phyloP scores from a whole-genome alignment of 768 basidiomycete species.

The Grammothele lineata region DNA sequence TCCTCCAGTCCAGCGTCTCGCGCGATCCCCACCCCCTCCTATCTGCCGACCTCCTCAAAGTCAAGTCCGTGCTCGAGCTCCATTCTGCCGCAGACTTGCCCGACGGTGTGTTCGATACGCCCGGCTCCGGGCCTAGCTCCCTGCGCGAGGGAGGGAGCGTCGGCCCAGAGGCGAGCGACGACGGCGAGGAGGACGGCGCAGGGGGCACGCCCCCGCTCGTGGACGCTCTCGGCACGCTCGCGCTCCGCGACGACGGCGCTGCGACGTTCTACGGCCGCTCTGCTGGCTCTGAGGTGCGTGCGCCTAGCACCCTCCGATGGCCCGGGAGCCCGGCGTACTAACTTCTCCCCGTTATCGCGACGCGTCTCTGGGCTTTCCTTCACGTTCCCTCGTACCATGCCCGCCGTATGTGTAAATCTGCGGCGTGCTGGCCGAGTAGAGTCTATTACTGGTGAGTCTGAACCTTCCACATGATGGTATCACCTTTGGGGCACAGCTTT shows the following conservation, averaged over 20 bases:
- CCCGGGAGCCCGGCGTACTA: too few relatives aligned
- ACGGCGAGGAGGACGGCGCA: slow-evolving; percentile 29
- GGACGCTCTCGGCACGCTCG: slow-evolving; percentile 54
- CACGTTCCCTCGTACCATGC: too few relatives aligned
- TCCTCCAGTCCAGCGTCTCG: slow-evolving; percentile 52
- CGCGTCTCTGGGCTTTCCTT: too few relatives aligned
- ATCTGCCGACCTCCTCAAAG: slow-evolving; percentile 43
- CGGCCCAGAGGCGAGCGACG: slow-evolving; percentile 14
- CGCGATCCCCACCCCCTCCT: slow-evolving; percentile 57
- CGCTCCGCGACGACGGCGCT: slow-evolving; percentile 61
- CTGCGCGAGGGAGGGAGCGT: background rate
- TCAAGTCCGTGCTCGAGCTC: slow-evolving; percentile 55
- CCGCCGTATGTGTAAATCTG: too few relatives aligned
- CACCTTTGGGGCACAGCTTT: too few relatives aligned
- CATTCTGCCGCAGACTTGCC: slow-evolving; percentile 25
- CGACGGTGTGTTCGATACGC: too few relatives aligned
- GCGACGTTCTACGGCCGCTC: slow-evolving; percentile 74
- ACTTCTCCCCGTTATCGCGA: too few relatives aligned
- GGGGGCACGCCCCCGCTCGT: slow-evolving; percentile 16
- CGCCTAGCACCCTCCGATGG: too few relatives aligned
- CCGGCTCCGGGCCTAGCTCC: too few relatives aligned
- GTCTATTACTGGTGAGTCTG: slow-evolving; percentile 21
- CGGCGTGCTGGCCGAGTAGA: too few relatives aligned
- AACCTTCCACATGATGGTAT: too few relatives aligned
- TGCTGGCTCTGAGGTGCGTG: slow-evolving; percentile 66